phyloP scores from a whole-genome alignment of 805 yeast species.

The Teunomyces atbi region DNA sequence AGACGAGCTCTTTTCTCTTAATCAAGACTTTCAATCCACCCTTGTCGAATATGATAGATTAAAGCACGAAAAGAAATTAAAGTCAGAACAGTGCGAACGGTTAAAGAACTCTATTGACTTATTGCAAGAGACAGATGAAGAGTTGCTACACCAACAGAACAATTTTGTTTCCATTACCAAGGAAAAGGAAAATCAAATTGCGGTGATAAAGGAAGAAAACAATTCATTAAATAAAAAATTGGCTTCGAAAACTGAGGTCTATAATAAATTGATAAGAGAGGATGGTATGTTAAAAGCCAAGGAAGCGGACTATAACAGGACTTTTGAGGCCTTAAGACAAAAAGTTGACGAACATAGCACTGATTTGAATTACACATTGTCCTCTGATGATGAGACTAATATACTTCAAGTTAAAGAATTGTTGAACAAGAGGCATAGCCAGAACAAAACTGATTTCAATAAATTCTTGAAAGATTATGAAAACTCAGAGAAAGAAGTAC shows the following conservation, averaged over 20 bases:
- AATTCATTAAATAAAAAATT: constrained; percentile 18
- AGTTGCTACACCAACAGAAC: constrained; percentile 25
- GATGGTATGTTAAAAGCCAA: constrained; percentile 58
- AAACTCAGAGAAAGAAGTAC: constrained; percentile 8
- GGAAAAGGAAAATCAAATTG: constrained; percentile 16
- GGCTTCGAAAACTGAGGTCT: constrained; percentile 15
- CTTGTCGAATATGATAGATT: constrained; percentile 62
- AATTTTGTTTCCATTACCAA: constrained; percentile 26
- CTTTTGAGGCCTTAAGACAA: constrained; percentile 5
- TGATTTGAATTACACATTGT: not conserved
- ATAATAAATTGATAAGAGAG: constrained; percentile 38
- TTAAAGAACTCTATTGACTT: constrained; percentile 46
- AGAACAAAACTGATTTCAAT: not conserved
- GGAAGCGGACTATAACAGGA: constrained; percentile 30
- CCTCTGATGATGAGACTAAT: not conserved
- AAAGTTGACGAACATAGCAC: not conserved
- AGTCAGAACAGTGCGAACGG: constrained; percentile 51
- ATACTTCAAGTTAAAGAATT: not conserved
- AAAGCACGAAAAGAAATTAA: constrained; percentile 43
- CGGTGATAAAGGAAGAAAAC: constrained; percentile 5
- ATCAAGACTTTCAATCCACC: constrained; percentile 77
- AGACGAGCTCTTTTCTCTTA: constrained; percentile 64
- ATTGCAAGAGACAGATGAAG: constrained; percentile 40
- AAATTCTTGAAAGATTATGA: constrained; percentile 3
- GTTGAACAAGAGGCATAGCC: not conserved